These are phyloP conservation scores for Ophiostoma quercus DNA, from an alignment of 2,329 filamentous ascomycete genomes.

Conservation along the genomic window DNA sequence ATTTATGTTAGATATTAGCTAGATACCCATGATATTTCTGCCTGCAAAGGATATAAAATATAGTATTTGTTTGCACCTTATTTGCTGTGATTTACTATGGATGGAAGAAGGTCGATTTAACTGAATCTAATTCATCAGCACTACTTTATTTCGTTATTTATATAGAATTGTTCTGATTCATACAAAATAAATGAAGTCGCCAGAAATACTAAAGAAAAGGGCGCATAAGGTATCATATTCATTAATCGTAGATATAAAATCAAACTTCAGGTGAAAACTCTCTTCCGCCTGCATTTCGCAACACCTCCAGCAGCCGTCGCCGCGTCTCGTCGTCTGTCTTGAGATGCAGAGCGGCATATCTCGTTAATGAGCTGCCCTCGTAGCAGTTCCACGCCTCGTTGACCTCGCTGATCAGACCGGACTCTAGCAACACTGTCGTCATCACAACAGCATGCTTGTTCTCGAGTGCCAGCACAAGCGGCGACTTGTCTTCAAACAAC, in stretches of 20 bases:
- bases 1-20: slow-evolving; percentile 11
- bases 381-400: neutral
- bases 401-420: neutral
- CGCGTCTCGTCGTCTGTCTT: neutral
- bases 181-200: no score
- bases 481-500: neutral
- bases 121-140: no score
- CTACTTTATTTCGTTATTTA: no score
- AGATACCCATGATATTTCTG: slow-evolving; percentile 16
- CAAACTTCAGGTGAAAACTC: neutral
- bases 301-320: neutral
- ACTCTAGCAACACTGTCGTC: neutral
- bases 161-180: no score
- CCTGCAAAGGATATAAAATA: neutral
- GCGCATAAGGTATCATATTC: neutral
- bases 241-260: neutral
- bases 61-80: neutral
- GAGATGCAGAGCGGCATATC: neutral
- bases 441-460: neutral
- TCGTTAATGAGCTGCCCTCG: neutral
- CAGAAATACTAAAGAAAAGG: no score
- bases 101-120: no score
- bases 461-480: slow-evolving; percentile 5
- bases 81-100: neutral
- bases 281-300: neutral